Percentiles rank a stretch among this genome's conserved stretches.
Evolutionary conservation across 2,329 filamentous ascomycete genomes (phyloP).

Genomic region (Colletotrichum liriopes): DNA sequence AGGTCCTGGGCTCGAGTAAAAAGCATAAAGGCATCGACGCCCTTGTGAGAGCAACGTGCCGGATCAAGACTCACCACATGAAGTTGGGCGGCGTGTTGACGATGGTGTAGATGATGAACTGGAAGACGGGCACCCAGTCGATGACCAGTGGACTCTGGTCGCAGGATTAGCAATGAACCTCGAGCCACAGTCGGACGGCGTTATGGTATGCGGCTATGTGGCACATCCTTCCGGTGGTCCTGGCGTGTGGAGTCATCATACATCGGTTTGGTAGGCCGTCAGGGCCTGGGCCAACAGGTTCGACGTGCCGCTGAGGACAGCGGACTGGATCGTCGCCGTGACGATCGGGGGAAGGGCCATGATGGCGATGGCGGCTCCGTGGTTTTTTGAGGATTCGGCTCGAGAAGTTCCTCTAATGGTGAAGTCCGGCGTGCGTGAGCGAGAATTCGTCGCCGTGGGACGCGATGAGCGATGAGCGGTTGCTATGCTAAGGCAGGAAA

Average conservation of each 20-base stretch:
- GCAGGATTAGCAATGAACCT: slow-evolving; percentile 20
- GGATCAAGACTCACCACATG: slow-evolving; percentile 72
- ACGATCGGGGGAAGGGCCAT: slow-evolving; percentile 68
- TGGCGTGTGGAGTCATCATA: slow-evolving; percentile 53
- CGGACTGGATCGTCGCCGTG: slow-evolving; percentile 75
- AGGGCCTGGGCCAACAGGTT: slow-evolving; percentile 83
- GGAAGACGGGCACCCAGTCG: slow-evolving; percentile 78
- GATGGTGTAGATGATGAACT: slow-evolving; percentile 82
- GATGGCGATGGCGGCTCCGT: not conserved
- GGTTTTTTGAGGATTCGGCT: not conserved
- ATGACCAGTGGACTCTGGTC: slow-evolving; percentile 72
- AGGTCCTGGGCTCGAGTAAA: not conserved
- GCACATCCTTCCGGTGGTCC: not conserved
- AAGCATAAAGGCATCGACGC: not conserved
- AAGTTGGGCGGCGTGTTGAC: slow-evolving; percentile 87
- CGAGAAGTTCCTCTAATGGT: no score
- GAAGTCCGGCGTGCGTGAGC: not conserved
- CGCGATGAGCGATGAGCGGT: not conserved
- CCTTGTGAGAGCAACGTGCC: not conserved
- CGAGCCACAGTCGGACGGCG: not conserved
- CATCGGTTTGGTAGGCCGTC: slow-evolving; percentile 72
- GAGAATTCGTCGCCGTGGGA: no score
- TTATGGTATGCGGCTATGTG: not conserved
- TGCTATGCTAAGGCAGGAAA: not conserved
- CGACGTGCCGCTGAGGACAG: slow-evolving; percentile 75